A percentile compares a stretch with the other conserved stretches of the same genome.
phyloP scores from a whole-genome alignment of 2,329 filamentous ascomycete species.

The Diaporthe australafricana region DNA sequence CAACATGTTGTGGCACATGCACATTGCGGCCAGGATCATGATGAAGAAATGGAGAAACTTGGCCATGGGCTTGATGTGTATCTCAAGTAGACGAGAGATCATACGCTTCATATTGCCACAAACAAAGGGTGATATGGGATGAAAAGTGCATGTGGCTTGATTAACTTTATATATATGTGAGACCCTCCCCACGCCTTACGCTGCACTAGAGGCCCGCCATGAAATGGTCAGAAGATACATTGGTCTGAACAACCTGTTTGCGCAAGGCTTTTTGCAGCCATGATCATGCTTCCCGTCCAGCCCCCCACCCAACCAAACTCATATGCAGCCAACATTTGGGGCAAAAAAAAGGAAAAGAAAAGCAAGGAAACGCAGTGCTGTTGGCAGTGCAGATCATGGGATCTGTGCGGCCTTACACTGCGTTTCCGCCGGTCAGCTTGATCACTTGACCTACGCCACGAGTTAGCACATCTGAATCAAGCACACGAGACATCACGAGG shows the following conservation, averaged over 20 bases:
- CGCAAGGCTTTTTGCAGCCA: background rate
- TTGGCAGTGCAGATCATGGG: constrained; percentile 35
- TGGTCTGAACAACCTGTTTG: background rate
- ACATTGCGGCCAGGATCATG: background rate
- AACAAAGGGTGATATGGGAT: background rate
- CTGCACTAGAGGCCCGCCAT: background rate
- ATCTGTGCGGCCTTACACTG: constrained; percentile 40
- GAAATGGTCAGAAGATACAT: background rate
- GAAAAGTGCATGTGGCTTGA: constrained; percentile 14
- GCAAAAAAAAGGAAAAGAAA: background rate
- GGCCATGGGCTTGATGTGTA: background rate
- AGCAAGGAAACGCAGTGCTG: constrained; percentile 19
- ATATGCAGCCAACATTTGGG: background rate
- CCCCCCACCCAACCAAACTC: background rate
- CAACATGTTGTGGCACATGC: constrained; percentile 1
- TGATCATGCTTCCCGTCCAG: background rate
- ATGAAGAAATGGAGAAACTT: background rate
- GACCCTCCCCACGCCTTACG: constrained; percentile 12
- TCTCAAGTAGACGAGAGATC: background rate
- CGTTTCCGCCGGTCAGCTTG: constrained; percentile 52
- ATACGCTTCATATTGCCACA: background rate
- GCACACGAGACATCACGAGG: constrained; percentile 17
- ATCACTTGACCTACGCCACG: constrained; percentile 50
- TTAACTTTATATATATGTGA: constrained; percentile 23
- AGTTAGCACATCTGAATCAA: constrained; percentile 32